Conservation (phyloP, 2,329 filamentous ascomycete species). For the Ustulina deusta region DNA sequence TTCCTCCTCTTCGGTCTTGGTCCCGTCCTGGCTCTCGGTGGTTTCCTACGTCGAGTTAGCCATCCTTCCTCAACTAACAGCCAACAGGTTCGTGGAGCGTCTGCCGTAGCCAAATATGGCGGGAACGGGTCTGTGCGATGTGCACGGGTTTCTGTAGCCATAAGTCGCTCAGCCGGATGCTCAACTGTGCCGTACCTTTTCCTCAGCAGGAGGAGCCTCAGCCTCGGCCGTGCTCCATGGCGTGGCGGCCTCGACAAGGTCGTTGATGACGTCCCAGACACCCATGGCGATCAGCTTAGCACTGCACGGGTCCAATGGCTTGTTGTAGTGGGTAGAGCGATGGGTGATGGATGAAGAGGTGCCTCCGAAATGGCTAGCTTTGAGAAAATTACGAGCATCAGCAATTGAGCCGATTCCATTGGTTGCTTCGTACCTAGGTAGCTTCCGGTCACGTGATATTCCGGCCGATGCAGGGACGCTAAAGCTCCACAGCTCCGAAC, state of each 20-base stretch:
- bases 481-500: slow-evolving; percentile 31
- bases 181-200: slow-evolving; percentile 59
- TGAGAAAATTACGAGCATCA: slow-evolving; percentile 58
- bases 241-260: slow-evolving; percentile 73
- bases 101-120: not conserved
- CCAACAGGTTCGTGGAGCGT: not conserved
- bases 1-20: slow-evolving; percentile 73
- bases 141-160: not conserved
- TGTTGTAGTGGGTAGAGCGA: slow-evolving; percentile 53
- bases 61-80: not conserved
- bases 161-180: slow-evolving; percentile 29
- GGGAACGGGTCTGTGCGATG: not conserved
- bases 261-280: slow-evolving; percentile 74
- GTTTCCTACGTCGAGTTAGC: slow-evolving; percentile 33
- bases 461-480: slow-evolving; percentile 27
- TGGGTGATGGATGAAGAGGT: slow-evolving; percentile 49
- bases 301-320: slow-evolving; percentile 55
- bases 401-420: slow-evolving; percentile 65
- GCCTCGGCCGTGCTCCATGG: slow-evolving; percentile 74
- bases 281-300: slow-evolving; percentile 66
- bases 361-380: slow-evolving; percentile 46
- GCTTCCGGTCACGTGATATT: slow-evolving; percentile 49
- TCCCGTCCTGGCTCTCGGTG: slow-evolving; percentile 41
- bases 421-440: slow-evolving; percentile 48
- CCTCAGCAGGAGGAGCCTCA: slow-evolving; percentile 75